Conservation (phyloP, 345 rosid genomes). For the Hibiscus tridactylites region DNA sequence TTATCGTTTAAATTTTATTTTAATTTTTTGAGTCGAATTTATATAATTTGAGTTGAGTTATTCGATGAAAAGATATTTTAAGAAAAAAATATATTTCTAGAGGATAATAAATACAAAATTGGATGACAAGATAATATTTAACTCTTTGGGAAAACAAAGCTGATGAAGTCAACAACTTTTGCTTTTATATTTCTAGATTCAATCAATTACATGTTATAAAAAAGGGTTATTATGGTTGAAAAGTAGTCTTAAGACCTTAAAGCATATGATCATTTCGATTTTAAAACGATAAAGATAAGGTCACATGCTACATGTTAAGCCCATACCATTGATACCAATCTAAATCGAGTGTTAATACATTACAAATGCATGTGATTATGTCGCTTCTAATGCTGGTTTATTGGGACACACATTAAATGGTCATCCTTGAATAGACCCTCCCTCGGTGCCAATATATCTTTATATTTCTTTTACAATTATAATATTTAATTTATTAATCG, state of each 20-base stretch:
- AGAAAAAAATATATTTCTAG: too few species aligned
- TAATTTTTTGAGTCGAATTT: too few species aligned
- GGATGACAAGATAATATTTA: too few species aligned
- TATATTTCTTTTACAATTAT: too few species aligned
- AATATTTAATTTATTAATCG: too few species aligned
- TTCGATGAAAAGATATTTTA: too few species aligned
- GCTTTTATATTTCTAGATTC: background rate
- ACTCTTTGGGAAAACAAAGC: too few species aligned
- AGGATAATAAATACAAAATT: too few species aligned
- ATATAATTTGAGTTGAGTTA: too few species aligned
- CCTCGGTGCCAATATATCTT: background rate
- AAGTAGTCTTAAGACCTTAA: background rate
- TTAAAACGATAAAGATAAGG: background rate
- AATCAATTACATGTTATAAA: background rate
- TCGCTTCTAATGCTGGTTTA: slow-evolving; percentile 19
- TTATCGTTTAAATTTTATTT: too few species aligned
- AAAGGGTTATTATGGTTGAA: background rate
- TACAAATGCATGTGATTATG: slow-evolving; percentile 38
- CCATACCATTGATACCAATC: background rate
- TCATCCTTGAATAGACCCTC: slow-evolving; percentile 24
- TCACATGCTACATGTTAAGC: background rate
- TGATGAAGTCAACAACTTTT: too few species aligned
- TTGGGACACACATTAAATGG: slow-evolving; percentile 25
- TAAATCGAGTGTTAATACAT: slow-evolving; percentile 7
- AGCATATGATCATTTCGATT: background rate